A percentile compares a stretch with the other conserved stretches of the same genome.
These are phyloP conservation scores for Coprinopsis strossmayeri DNA, from an alignment of 768 basidiomycete species.

Conservation along the genomic window DNA sequence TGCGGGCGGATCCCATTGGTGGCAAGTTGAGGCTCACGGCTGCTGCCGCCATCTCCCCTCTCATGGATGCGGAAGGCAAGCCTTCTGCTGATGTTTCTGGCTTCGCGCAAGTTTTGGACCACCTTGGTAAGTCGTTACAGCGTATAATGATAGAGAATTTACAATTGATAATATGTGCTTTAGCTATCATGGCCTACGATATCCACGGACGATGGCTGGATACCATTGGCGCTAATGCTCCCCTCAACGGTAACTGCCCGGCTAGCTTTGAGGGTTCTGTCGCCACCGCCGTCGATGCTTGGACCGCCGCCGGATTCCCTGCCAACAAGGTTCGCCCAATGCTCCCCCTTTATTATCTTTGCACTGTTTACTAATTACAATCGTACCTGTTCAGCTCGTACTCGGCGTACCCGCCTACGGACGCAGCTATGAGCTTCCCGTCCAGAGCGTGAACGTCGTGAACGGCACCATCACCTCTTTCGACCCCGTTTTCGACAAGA, in stretches of 20 bases:
- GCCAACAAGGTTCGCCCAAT: constrained; percentile 25
- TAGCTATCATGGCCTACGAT: constrained; percentile 62
- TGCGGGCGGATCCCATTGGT: constrained; percentile 47
- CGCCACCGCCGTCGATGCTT: constrained; percentile 59
- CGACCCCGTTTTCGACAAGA: constrained; percentile 37
- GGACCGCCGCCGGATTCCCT: constrained; percentile 76
- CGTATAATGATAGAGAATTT: too few species aligned
- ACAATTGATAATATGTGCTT: too few species aligned
- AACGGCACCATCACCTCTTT: constrained; percentile 28
- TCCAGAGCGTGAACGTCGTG: constrained; percentile 28
- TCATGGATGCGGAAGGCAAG: constrained; percentile 38
- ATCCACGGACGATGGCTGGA: constrained; percentile 43
- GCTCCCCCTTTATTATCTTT: neutral
- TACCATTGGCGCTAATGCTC: constrained; percentile 76
- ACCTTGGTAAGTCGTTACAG: constrained; percentile 24
- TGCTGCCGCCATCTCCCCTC: constrained; percentile 31
- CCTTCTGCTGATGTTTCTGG: constrained; percentile 62
- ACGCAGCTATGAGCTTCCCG: constrained; percentile 54
- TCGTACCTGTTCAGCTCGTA: constrained; percentile 37
- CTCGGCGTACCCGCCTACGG: constrained; percentile 81
- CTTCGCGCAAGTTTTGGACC: constrained; percentile 57
- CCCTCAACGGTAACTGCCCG: constrained; percentile 68
- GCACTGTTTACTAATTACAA: neutral
- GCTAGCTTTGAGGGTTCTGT: constrained; percentile 56
- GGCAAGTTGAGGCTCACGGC: constrained; percentile 48